Conservation (phyloP, 73 alveolate species). For the Tetrahymena malaccensis region DNA sequence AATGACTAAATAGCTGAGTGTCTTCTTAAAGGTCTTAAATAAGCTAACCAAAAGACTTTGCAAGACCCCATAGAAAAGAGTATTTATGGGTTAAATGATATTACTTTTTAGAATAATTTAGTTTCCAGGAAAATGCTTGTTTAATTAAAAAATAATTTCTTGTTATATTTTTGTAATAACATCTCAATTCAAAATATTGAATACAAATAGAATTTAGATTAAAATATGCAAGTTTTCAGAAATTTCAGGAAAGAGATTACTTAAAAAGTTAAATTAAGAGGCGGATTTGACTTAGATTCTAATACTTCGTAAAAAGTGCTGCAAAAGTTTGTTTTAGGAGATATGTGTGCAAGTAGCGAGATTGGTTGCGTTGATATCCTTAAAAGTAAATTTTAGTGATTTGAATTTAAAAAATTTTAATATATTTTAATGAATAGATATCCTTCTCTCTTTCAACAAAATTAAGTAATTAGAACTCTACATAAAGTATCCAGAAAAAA, state of each 20-base stretch:
- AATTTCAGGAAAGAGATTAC: not conserved
- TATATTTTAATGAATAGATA: not conserved
- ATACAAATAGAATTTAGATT: not conserved
- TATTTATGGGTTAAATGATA: not conserved
- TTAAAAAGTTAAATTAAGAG: not conserved
- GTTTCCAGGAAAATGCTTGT: not conserved
- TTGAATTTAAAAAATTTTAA: not conserved
- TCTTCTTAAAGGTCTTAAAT: not conserved
- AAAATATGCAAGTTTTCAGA: not conserved
- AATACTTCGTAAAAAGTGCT: not conserved
- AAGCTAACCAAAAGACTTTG: not conserved
- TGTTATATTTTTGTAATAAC: not conserved
- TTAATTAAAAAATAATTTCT: not conserved
- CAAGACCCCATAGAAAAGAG: not conserved
- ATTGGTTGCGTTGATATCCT: not conserved
- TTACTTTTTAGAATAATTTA: not conserved
- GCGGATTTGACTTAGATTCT: not conserved
- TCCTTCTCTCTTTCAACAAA: not conserved
- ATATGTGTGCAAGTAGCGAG: not conserved
- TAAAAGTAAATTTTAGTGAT: not conserved
- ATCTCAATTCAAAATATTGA: not conserved
- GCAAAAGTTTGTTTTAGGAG: not conserved
- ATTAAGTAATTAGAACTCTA: not conserved
- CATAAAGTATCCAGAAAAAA: not conserved
- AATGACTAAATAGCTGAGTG: not conserved